A percentile compares a stretch with the other conserved stretches of the same genome.
phyloP scores from a whole-genome alignment of 495 filamentous ascomycete genomes.

The Filosporella fistucella region DNA sequence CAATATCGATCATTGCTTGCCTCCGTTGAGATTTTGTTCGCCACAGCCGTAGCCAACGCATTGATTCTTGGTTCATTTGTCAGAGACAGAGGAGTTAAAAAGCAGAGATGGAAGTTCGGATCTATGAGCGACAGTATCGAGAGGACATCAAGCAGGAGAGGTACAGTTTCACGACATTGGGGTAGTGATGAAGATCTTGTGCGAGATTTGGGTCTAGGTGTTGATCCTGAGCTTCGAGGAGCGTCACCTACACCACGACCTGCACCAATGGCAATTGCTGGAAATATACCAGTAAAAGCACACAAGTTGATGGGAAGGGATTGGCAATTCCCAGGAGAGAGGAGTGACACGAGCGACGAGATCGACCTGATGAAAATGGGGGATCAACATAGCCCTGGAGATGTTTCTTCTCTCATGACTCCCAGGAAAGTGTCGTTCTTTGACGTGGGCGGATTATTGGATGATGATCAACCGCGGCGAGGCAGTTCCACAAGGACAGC shows the following conservation, averaged over 20 bases:
- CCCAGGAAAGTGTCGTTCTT: conserved; percentile 59
- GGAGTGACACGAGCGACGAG: conserved; percentile 17
- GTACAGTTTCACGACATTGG: conserved; percentile 59
- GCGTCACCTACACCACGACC: conserved; percentile 28
- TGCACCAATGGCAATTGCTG: conserved; percentile 33
- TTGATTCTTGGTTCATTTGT: conserved; percentile 80
- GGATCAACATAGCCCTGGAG: conserved; percentile 5
- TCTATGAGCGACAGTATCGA: conserved; percentile 48
- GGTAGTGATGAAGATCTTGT: conserved; percentile 81
- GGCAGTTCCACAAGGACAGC: conserved; percentile 8
- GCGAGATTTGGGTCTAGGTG: conserved; percentile 62
- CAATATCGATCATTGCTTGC: conserved; percentile 73
- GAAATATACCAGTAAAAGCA: conserved; percentile 23
- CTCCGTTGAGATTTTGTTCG: conserved; percentile 72
- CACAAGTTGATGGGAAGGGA: conserved; percentile 11
- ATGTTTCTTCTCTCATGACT: conserved; percentile 26
- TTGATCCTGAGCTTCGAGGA: conserved; percentile 52
- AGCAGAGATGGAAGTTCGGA: conserved; percentile 65
- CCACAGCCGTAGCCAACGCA: conserved; percentile 71
- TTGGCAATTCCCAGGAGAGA: conserved; percentile 17
- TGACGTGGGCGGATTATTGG: conserved; percentile 64
- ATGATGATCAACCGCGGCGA: conserved; percentile 21
- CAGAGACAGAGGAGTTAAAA: conserved; percentile 73
- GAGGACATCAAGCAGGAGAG: conserved; percentile 36
- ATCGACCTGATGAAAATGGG: conserved; percentile 16